Percentiles rank a stretch among this genome's conserved stretches.
Conservation (phyloP, 23 red algal species). For the Chondrus crispus region DNA sequence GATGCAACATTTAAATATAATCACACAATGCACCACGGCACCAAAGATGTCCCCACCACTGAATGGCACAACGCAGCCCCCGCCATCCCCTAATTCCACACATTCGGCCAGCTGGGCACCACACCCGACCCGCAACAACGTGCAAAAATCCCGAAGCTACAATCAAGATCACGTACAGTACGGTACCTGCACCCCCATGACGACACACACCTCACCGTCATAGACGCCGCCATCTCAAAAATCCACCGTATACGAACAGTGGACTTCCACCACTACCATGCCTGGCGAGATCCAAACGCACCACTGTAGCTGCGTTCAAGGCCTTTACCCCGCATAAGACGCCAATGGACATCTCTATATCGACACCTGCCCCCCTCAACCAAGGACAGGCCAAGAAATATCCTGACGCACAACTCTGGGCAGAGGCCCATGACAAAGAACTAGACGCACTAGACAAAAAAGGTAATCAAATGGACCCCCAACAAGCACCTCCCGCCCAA, state of each 20-base stretch:
- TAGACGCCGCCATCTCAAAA: neutral
- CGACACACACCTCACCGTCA: neutral
- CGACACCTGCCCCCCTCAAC: neutral
- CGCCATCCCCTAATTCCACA: neutral
- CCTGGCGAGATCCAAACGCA: neutral
- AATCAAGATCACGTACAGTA: neutral
- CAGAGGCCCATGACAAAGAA: neutral
- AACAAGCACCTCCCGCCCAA: neutral
- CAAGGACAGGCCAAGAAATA: neutral
- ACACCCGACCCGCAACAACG: neutral
- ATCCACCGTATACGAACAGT: neutral
- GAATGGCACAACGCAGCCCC: neutral
- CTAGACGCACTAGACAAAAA: neutral
- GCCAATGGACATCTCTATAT: neutral
- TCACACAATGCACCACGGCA: neutral
- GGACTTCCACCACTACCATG: neutral
- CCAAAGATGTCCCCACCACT: neutral
- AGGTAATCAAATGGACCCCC: neutral
- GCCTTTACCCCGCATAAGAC: neutral
- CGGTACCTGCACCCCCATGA: neutral
- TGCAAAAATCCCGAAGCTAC: neutral
- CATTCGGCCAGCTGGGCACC: neutral
- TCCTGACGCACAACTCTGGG: neutral
- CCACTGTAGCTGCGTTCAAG: neutral
- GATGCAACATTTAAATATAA: neutral